A percentile compares a stretch with the other conserved stretches of the same genome.
phyloP scores from a whole-genome alignment of 139 green algal species.

The Micractinium conductrix region DNA sequence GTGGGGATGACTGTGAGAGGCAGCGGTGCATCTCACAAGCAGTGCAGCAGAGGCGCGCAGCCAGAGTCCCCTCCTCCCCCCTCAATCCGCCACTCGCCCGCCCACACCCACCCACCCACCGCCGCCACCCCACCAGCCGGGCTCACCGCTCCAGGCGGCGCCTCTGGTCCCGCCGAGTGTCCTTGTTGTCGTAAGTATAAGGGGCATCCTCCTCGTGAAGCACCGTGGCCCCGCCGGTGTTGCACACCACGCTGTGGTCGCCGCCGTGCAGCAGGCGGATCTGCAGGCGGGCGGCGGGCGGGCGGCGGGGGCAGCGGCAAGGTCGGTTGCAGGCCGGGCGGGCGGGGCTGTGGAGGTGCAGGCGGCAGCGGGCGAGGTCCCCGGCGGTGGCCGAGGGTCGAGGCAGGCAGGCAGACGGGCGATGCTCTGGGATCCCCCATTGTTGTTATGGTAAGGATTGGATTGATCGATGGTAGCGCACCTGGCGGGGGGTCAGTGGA shows the following conservation, averaged over 20 bases:
- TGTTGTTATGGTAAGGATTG: too few relatives aligned
- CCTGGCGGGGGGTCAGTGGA: too few relatives aligned
- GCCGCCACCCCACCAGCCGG: too few relatives aligned
- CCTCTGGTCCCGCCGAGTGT: not conserved
- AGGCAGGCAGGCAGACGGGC: too few relatives aligned
- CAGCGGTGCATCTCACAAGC: too few relatives aligned
- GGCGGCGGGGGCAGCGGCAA: too few relatives aligned
- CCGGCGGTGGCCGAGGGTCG: not conserved
- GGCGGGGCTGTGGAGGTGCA: conserved; percentile 4
- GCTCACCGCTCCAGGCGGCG: conserved; percentile 12
- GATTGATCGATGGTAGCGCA: too few relatives aligned
- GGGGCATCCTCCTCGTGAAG: conserved; percentile 44
- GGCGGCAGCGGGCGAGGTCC: not conserved
- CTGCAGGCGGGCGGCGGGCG: too few relatives aligned
- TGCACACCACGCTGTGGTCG: not conserved
- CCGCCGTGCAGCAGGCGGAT: conserved; percentile 19
- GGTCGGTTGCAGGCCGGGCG: too few relatives aligned
- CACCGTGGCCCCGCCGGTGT: not conserved
- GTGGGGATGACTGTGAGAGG: not conserved
- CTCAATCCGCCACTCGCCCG: too few relatives aligned
- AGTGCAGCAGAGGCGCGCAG: not conserved
- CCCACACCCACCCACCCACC: too few relatives aligned
- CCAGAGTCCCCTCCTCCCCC: not conserved
- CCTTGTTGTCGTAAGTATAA: conserved; percentile 32
- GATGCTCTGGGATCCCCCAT: too few relatives aligned